Base-by-base conservation (phyloP, 202 grass and related monocot species). In the Brachypodium distachyon region DNA sequence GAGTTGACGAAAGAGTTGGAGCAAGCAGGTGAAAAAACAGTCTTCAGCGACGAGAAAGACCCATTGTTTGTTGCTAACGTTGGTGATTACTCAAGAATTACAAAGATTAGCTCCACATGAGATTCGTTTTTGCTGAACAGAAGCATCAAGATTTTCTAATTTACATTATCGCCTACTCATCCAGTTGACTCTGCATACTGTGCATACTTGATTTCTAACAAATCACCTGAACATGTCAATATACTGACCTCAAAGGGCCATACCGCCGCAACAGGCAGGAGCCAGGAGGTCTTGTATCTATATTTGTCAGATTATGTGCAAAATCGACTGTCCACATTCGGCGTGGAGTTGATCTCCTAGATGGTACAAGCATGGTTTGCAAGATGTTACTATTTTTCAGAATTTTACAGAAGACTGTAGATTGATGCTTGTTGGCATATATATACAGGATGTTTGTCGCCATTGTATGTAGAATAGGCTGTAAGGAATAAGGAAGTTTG, bases 61-160 rank as follows among this genome's bases (percentile, higher is more conserved):
- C 91, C 95, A 0, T 69, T 97, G 44, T 98, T 98, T 79, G 85
- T 98, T 38, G 95, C 91, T 23, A 98, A 98, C 7, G 91, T 98
- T n/a, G 94, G 91, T 25, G 91, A 98, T 76, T 98, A 95, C 69
- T 92, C 91, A 3, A 79, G 85, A 34, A 86, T 92, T 70, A 86
- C 91, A 71, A 92, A 82, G 82, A 70, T 95, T 74, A 88, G 80
- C 54, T 81, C 89, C n/a, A 65, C 79, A 71, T 95, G 78, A 84
- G 70, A 26, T 8, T 26, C 29, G 18, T 44, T 46, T 52, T 47
- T 22, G 3, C 13, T 40, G 39, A 81, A 1, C 11, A 69, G 14
- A 14, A 62, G 33, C 47, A 23, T 36, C 44, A 53, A 37, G 77
- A 23, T 13, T 39, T 70, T 36, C 52, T 21, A 13, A 69, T 70